Percentiles rank a stretch among this genome's conserved stretches.
Conservation (phyloP, 2,329 filamentous ascomycete genomes). For the Daldinia sp. region DNA sequence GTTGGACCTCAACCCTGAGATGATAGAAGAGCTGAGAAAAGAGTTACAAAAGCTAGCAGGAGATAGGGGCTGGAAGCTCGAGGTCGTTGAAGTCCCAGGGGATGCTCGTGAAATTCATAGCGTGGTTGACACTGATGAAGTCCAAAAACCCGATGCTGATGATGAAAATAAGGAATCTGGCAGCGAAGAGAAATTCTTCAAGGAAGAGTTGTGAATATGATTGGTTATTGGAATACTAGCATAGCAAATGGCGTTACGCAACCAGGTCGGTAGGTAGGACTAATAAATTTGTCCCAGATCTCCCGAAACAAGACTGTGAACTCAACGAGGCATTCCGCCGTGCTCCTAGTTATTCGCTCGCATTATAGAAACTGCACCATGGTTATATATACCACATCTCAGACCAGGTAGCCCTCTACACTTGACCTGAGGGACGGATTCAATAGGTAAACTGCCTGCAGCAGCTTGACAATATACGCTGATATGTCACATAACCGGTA, state of each 20-base stretch:
- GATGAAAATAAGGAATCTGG: slow-evolving; percentile 45
- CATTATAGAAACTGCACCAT: no score
- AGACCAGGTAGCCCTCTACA: background rate
- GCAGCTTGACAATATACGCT: background rate
- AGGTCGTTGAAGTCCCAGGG: slow-evolving; percentile 75
- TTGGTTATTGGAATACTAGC: slow-evolving; percentile 16
- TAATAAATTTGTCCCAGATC: slow-evolving; percentile 11
- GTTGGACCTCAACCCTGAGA: slow-evolving; percentile 70
- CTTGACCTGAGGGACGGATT: background rate
- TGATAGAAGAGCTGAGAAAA: slow-evolving; percentile 73
- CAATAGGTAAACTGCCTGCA: background rate
- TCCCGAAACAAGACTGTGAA: background rate
- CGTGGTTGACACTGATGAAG: slow-evolving; percentile 67
- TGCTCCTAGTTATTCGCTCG: no score
- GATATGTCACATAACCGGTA: background rate
- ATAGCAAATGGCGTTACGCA: slow-evolving; percentile 37
- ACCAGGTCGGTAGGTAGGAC: slow-evolving; percentile 3
- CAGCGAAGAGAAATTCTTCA: slow-evolving; percentile 61
- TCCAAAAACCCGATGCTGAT: slow-evolving; percentile 47
- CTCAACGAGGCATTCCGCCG: background rate
- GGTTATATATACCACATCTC: background rate
- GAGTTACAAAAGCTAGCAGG: slow-evolving; percentile 74
- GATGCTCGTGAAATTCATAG: slow-evolving; percentile 71
- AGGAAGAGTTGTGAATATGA: slow-evolving; percentile 60
- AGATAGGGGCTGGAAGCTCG: slow-evolving; percentile 79